phyloP scores from a whole-genome alignment of 768 basidiomycete species.

The Kwoniella sp. region DNA sequence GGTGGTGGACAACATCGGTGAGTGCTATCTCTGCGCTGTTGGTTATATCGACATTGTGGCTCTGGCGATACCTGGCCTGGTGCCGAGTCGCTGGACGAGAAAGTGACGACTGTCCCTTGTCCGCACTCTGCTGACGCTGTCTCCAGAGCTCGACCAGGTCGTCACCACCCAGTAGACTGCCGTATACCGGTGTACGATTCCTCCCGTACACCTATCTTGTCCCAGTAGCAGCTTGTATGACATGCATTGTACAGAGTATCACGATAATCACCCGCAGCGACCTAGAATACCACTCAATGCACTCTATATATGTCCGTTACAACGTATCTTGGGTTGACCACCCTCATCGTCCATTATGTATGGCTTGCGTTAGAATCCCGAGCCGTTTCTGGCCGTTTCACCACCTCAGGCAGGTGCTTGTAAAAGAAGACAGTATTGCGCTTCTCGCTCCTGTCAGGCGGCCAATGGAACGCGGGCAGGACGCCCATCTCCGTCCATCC shows the following conservation, averaged over 20 bases:
- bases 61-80: no score
- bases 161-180: conserved; percentile 23
- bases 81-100: no score
- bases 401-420: conserved; percentile 5
- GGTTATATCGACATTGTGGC: conserved; percentile 47
- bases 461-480: neutral
- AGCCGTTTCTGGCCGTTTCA: no score
- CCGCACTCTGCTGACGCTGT: neutral
- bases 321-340: neutral
- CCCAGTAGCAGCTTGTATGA: no score
- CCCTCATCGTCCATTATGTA: neutral
- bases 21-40: conserved; percentile 70
- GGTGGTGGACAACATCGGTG: conserved; percentile 67
- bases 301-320: neutral
- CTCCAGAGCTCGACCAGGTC: conserved; percentile 31
- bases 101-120: neutral
- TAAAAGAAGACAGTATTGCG: conserved; percentile 3
- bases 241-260: no score
- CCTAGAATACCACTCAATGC: neutral
- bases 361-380: no score
- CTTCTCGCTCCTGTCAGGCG: conserved; percentile 10
- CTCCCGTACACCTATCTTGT: no score
- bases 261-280: no score
- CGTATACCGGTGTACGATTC: no score
- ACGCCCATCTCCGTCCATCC: conserved; percentile 7